phyloP scores from a whole-genome alignment of 306 rosid species.

The Lathyrus sativus region DNA sequence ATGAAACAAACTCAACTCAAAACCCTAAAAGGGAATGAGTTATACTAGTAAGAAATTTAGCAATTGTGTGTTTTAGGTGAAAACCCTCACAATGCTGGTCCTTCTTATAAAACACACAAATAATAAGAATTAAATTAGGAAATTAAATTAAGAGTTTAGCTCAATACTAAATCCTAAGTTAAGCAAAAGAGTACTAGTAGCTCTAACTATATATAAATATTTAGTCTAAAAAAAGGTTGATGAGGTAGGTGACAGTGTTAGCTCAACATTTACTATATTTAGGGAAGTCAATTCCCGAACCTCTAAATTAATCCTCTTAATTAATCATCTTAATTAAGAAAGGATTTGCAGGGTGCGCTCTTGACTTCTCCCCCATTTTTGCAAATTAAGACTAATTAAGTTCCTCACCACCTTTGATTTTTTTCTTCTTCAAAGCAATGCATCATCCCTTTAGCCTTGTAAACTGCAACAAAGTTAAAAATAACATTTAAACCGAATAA shows the following conservation, averaged over 20 bases:
- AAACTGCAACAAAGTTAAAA: slow-evolving; percentile 40
- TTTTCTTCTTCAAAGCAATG: slow-evolving; percentile 29
- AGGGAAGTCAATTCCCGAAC: slow-evolving; percentile 99
- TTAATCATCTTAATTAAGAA: slow-evolving; percentile 33
- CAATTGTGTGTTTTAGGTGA: slow-evolving; percentile 24
- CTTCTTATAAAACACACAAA: slow-evolving; percentile 42
- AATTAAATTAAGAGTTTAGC: slow-evolving; percentile 27
- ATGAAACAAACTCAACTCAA: slow-evolving; percentile 42
- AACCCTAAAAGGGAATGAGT: slow-evolving; percentile 25
- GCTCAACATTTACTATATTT: slow-evolving; percentile 34
- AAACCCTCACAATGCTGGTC: slow-evolving; percentile 16
- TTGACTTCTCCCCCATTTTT: slow-evolving; percentile 72
- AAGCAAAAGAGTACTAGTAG: slow-evolving; percentile 31
- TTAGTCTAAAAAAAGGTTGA: slow-evolving; percentile 34
- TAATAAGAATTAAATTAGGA: slow-evolving; percentile 14
- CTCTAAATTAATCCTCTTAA: slow-evolving; percentile 53
- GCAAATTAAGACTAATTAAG: slow-evolving; percentile 39
- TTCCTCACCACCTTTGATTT: slow-evolving; percentile 44
- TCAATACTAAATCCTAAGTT: slow-evolving; percentile 39
- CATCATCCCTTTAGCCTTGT: slow-evolving; percentile 18
- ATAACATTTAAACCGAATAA: not conserved
- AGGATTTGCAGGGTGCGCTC: slow-evolving; percentile 93
- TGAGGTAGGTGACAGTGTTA: slow-evolving; percentile 37
- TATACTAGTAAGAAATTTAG: not conserved
- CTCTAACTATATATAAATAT: slow-evolving; percentile 25